phyloP scores from a whole-genome alignment of 768 basidiomycete species.

The Boletus insuetus region DNA sequence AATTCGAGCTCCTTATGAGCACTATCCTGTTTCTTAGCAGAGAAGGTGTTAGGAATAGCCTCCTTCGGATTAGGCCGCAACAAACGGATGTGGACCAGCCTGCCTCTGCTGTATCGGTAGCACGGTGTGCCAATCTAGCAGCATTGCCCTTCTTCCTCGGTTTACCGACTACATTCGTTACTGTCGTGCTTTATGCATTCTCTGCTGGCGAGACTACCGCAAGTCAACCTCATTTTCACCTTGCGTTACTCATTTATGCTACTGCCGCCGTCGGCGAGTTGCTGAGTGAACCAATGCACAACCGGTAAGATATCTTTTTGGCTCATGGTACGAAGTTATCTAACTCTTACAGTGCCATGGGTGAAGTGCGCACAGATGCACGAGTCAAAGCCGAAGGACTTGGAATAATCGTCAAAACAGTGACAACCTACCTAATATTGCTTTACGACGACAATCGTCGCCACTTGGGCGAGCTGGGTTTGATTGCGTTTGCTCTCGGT shows the following conservation, averaged over 20 bases:
- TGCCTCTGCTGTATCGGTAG: conserved; percentile 1
- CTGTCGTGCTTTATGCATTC: conserved; percentile 51
- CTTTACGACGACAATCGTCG: conserved; percentile 41
- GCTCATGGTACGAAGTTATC: neutral
- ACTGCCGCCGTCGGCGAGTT: conserved; percentile 76
- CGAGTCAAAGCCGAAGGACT: conserved; percentile 86
- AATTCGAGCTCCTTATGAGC: conserved; percentile 88
- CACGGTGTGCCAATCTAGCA: conserved; percentile 43
- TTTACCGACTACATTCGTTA: conserved; percentile 55
- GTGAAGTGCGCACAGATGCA: conserved; percentile 60
- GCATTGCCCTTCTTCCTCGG: conserved; percentile 70
- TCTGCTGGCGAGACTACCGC: conserved; percentile 53
- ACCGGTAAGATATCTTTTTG: conserved; percentile 44
- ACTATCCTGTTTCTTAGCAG: conserved; percentile 90
- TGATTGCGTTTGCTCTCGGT: conserved; percentile 84
- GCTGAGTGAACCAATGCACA: conserved; percentile 79
- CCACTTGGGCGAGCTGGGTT: conserved; percentile 45
- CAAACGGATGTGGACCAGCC: conserved; percentile 2
- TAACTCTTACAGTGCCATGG: conserved; percentile 56
- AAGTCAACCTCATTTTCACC: conserved; percentile 61
- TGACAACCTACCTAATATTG: conserved; percentile 68
- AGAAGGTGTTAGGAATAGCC: conserved; percentile 88
- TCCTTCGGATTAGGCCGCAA: conserved; percentile 56
- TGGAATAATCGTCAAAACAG: conserved; percentile 72
- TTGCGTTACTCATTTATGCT: conserved; percentile 68